A percentile compares a stretch with the other conserved stretches of the same genome.
Evolutionary conservation across 352 stramenopile species (phyloP).

Genomic region (Pythium insidiosum): DNA sequence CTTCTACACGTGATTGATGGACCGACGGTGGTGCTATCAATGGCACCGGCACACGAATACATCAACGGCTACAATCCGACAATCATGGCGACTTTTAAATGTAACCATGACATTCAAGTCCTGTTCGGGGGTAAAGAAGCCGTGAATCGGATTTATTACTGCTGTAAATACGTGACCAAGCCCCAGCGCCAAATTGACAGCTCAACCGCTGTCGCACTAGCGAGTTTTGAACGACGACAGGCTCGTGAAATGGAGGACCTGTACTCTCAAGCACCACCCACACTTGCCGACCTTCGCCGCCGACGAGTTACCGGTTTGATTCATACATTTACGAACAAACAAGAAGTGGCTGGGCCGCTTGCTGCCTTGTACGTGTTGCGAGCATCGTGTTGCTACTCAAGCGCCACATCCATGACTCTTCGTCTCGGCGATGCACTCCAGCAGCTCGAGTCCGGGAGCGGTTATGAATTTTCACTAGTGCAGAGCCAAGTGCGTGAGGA

Average conservation of each 20-base stretch:
- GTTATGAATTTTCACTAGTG: not conserved
- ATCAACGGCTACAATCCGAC: slow-evolving; percentile 8
- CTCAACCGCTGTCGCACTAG: slow-evolving; percentile 6
- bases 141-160: slow-evolving; percentile 10
- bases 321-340: slow-evolving; percentile 12
- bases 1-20: not conserved
- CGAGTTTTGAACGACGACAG: slow-evolving; percentile 5
- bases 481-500: not conserved
- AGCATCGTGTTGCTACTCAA: slow-evolving; percentile 10
- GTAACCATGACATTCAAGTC: too few relatives aligned
- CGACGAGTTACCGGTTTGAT: slow-evolving; percentile 3
- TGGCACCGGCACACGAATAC: slow-evolving; percentile 2
- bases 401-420: not conserved
- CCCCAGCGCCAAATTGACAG: slow-evolving; percentile 8
- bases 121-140: slow-evolving; percentile 6
- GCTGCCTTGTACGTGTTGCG: slow-evolving; percentile 5
- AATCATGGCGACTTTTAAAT: slow-evolving; percentile 6
- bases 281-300: slow-evolving; percentile 1
- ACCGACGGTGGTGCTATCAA: not conserved
- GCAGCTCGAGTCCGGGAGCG: not conserved
- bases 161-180: slow-evolving; percentile 14
- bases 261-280: not conserved
- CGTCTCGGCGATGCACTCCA: not conserved
- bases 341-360: slow-evolving; percentile 9
- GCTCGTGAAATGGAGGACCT: not conserved